Evolutionary conservation across 495 filamentous ascomycete genomes (phyloP), one percentile per base, ranked within the genome.

Genomic region (Penicillium soppii): DNA sequence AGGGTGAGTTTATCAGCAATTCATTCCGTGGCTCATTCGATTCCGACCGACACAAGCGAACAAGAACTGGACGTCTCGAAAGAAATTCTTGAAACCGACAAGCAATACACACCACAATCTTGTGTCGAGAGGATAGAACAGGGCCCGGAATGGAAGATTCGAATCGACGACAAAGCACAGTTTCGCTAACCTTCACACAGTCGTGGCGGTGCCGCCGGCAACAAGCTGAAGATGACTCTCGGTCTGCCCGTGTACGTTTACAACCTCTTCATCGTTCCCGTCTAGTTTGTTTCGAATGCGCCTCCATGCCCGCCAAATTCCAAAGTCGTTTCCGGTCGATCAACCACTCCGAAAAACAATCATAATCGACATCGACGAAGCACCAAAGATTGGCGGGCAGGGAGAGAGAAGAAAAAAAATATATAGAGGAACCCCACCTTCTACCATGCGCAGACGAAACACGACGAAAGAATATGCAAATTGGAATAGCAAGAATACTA

Each of bases 181-280:
- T 43, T 52, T 38, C 22, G 54, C 68, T 76, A 65, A 75, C 58
- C 25, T 54, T 59, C 48, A 39, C 53, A 70, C 54, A 84, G 81
- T 73, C 78, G 92, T 68, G 89, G 89, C 82, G 88, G 88, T 88
- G 87, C 89, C 82, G 84, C 92, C 62, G 95, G 94, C 82, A 95
- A 95, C 88, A 98, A 98, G 88, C 86, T 98, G 59, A 98, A 96
- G 87, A 98, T 98, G 94, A 96, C 94, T 73, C 90, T 98, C 77
- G 94, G 89, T 96, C 90, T 98, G 67, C 94, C 94, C 75, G 88
- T 91, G 92, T 97, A 92, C 77, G 92, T 90, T 61, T 58, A 36
- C 51, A 48, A 57, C 48, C 47, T 45, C 30, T 20, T 39, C 49
- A 47, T 40, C 56, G 53, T n/a, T n/a, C n/a, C n/a, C n/a, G n/a